These are phyloP conservation scores for Vachellia collinsii DNA, from an alignment of 306 rosid species.

Conservation along the genomic window DNA sequence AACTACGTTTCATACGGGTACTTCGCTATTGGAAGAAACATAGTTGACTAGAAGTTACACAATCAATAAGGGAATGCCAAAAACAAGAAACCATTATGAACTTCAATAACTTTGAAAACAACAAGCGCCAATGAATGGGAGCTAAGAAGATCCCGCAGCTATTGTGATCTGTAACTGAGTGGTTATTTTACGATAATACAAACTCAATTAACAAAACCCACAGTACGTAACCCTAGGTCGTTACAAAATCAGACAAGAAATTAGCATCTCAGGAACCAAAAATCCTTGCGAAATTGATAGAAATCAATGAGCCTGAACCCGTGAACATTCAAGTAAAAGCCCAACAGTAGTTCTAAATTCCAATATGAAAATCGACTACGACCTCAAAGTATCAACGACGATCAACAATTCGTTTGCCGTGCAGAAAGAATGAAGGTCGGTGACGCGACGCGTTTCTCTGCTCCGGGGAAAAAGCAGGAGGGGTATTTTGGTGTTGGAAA, in stretches of 20 bases:
- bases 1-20: not conserved
- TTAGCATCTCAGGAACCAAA: not conserved
- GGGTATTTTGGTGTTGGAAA: not conserved
- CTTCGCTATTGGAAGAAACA: not conserved
- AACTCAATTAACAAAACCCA: conserved; percentile 34
- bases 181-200: not conserved
- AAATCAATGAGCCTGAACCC: conserved; percentile 14
- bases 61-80: conserved; percentile 4
- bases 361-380: not conserved
- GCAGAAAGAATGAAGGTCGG: conserved; percentile 28
- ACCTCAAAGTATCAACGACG: conserved; percentile 8
- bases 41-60: conserved; percentile 6
- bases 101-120: not conserved
- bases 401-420: conserved; percentile 21
- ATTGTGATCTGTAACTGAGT: conserved; percentile 21
- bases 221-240: conserved; percentile 17
- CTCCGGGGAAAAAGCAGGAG: conserved; percentile 1
- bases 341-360: conserved; percentile 10
- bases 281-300: conserved; percentile 2
- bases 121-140: not conserved
- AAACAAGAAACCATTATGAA: not conserved
- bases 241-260: not conserved
- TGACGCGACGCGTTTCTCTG: conserved; percentile 15
- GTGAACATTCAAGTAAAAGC: not conserved
- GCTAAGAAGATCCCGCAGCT: conserved; percentile 19